A percentile compares a stretch with the other conserved stretches of the same genome.
These are phyloP conservation scores for Huntiella moniliformis DNA, from an alignment of 2,329 filamentous ascomycete genomes.

Conservation along the genomic window DNA sequence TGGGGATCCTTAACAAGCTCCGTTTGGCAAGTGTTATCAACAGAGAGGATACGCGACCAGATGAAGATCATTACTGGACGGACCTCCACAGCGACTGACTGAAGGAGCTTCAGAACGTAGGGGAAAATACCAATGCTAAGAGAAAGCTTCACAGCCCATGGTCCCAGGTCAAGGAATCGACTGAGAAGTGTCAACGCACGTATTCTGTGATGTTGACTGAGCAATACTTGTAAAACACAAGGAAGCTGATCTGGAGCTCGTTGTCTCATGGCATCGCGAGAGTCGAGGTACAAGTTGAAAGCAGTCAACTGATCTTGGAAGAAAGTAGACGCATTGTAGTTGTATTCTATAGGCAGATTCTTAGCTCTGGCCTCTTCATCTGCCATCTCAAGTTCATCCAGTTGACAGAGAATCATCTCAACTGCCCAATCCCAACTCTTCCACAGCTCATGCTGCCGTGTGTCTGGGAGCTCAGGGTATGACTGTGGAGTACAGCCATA, in stretches of 20 bases:
- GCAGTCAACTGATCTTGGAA: conserved; percentile 94
- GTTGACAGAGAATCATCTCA: conserved; percentile 79
- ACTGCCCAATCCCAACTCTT: conserved; percentile 95
- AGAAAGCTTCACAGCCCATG: conserved; percentile 96
- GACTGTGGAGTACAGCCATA: conserved; percentile 93
- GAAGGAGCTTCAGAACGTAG: conserved; percentile 90
- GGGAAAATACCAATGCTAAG: conserved; percentile 97
- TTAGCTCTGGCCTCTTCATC: conserved; percentile 37
- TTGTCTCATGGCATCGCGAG: conserved; percentile 61
- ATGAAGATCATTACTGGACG: conserved; percentile 99
- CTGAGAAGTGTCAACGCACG: conserved; percentile 80
- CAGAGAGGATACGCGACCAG: conserved; percentile 87
- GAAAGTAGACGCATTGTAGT: conserved; percentile 87
- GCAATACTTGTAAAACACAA: conserved; percentile 83
- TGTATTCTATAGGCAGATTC: conserved; percentile 40
- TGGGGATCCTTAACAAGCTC: conserved; percentile 83
- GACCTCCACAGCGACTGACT: conserved; percentile 83
- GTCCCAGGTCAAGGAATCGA: conserved; percentile 83
- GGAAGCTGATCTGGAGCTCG: conserved; percentile 87
- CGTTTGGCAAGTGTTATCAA: conserved; percentile 82
- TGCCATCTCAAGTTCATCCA: conserved; percentile 67
- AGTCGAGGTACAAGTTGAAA: conserved; percentile 84
- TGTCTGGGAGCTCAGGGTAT: conserved; percentile 79
- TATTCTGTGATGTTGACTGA: conserved; percentile 87
- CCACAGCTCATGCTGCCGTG: conserved; percentile 88